Evolutionary conservation across 2,329 filamentous ascomycete species (phyloP).

Genomic region (Bipolaris cookei): DNA sequence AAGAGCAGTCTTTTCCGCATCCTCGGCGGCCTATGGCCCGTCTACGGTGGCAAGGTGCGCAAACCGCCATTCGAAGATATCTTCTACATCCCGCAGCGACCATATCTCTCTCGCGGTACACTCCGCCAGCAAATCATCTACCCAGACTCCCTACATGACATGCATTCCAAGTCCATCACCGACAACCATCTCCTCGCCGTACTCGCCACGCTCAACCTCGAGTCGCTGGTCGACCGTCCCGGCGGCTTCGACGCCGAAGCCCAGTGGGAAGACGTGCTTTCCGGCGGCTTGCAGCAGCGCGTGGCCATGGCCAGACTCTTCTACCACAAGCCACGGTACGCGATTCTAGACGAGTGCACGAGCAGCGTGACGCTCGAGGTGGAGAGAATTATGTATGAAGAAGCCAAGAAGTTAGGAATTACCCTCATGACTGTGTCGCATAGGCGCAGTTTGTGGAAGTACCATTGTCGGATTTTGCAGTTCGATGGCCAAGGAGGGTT

Average conservation of each 20-base stretch:
- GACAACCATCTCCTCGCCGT: conserved; percentile 81
- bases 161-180: conserved; percentile 82
- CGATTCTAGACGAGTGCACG: conserved; percentile 96
- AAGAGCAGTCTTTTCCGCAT: conserved; percentile 97
- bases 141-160: conserved; percentile 84
- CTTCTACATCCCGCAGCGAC: conserved; percentile 97
- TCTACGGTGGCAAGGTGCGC: conserved; percentile 90
- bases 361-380: conserved; percentile 93
- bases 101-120: conserved; percentile 88
- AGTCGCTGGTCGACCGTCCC: conserved; percentile 78
- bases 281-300: conserved; percentile 90
- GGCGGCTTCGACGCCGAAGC: conserved; percentile 91
- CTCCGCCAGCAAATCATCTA: conserved; percentile 98
- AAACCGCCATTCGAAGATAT: conserved; percentile 93
- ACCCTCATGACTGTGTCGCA: conserved; percentile 98
- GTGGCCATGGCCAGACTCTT: conserved; percentile 96
- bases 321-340: conserved; percentile 90
- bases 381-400: conserved; percentile 96
- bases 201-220: conserved; percentile 79
- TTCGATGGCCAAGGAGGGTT: conserved; percentile 95
- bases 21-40: conserved; percentile 93
- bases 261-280: conserved; percentile 95
- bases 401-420: conserved; percentile 87
- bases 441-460: conserved; percentile 90
- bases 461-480: conserved; percentile 91